Base-by-base conservation (phyloP, 352 stramenopile species). In the Aphanomyces stellatus region DNA sequence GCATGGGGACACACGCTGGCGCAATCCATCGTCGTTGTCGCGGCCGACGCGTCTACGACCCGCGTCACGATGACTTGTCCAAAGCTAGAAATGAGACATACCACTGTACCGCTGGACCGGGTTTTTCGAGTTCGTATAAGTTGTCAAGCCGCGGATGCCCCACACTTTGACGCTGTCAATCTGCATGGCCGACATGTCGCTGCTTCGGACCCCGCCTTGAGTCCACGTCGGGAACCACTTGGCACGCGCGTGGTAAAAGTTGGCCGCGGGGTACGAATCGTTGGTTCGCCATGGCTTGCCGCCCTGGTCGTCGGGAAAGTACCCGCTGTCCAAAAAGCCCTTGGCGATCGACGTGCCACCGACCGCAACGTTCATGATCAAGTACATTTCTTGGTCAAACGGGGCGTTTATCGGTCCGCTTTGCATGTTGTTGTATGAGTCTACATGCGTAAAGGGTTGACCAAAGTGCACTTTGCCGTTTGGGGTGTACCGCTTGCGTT, bases 311-410 rank as follows among this genome's bases (percentile, higher is more conserved):
- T 64, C 55, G 33, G 55, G 55, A 25, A 64, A 64, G 40, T 64
- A 64, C 5, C 55, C 55, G 2, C 3, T 33, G 30, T 64, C 55
- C 7, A 64, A 34, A n/a, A 64, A 64, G 13, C 55, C 55, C 40
- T 64, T 64, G 34, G 55, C 55, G 17, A 64, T 64, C 19, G 55
- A 64, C 55, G 55, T 64, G 34, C 55, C 55, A 31, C 55, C 55
- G 4, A 64, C 55, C 1, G 55, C 55, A 4, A 64, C 55, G 27
- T 64, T 64, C 33, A 64, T 48, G 55, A 64, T 64, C 17, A 64
- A 46, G 37, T 64, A 64, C 55, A 64, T 64, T 46, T 64, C 55
- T 31, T 64, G 55, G 27, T 64, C 55, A 35, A 64, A 64, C n/a
- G 55, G 55, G 33, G 55, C 55, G 37, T 64, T 64, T 31, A 64